phyloP scores from a whole-genome alignment of 495 filamentous ascomycete genomes.

The Penicillium antarcticum region DNA sequence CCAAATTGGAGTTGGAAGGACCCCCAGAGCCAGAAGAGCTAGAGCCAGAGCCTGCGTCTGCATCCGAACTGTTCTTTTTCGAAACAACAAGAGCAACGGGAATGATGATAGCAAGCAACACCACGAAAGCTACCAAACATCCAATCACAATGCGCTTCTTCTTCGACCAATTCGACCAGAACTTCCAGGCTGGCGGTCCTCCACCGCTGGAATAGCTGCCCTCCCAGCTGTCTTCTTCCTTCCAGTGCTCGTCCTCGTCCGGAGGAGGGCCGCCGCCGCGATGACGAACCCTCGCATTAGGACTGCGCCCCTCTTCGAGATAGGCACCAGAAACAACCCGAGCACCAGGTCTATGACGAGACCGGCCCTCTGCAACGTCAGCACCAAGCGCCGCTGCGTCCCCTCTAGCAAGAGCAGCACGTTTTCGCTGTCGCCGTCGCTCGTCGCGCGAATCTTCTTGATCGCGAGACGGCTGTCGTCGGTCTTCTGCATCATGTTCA shows the following conservation, averaged over 20 bases:
- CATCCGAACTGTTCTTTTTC: conserved; percentile 53
- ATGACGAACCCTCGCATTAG: conserved; percentile 36
- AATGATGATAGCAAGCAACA: conserved; percentile 70
- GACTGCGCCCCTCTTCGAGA: conserved; percentile 59
- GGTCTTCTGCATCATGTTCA: conserved; percentile 45
- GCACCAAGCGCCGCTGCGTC: conserved; percentile 15
- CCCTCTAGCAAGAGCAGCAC: conserved; percentile 25
- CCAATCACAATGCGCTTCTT: conserved; percentile 37
- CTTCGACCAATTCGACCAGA: conserved; percentile 28
- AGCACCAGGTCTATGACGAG: conserved; percentile 46
- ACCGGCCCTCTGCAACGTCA: conserved; percentile 24
- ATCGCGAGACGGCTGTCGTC: conserved; percentile 16
- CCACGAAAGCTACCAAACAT: conserved; percentile 40
- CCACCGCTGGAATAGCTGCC: conserved; percentile 21
- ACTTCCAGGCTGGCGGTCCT: conserved; percentile 29
- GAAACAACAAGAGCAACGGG: conserved; percentile 68
- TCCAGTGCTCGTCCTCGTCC: conserved; percentile 25
- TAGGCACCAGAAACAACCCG: conserved; percentile 66
- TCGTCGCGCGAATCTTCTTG: conserved; percentile 35
- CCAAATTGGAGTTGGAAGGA: conserved; percentile 55
- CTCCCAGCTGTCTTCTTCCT: conserved; percentile 34
- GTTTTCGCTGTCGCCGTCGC: conserved; percentile 32
- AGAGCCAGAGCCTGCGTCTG: conserved; percentile 11
- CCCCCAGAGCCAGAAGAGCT: conserved; percentile 25
- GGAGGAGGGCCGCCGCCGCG: conserved; percentile 34